phyloP scores from a whole-genome alignment of 2,329 filamentous ascomycete species.

The Fusarium verticillioides region DNA sequence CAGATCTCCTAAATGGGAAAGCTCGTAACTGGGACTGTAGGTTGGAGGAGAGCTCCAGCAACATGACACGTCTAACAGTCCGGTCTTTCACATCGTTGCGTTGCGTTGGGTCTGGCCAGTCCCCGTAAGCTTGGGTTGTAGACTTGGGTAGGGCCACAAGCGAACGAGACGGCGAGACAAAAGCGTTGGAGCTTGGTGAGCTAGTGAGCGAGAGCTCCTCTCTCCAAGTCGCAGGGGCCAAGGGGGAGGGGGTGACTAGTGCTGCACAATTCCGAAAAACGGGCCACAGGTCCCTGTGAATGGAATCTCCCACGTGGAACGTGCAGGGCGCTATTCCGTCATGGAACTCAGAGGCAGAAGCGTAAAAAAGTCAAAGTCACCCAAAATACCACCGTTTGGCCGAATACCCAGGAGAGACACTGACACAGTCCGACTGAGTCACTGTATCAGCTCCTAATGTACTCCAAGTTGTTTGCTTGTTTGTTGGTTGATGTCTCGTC shows the following conservation, averaged over 20 bases:
- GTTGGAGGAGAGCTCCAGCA: constrained; percentile 29
- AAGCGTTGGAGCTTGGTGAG: constrained; percentile 12
- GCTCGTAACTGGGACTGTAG: constrained; percentile 12
- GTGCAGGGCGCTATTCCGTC: constrained; percentile 45
- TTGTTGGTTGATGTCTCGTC: neutral
- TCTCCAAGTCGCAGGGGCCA: neutral
- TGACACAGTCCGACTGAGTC: constrained; percentile 23
- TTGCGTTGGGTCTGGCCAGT: neutral
- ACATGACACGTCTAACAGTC: constrained; percentile 22
- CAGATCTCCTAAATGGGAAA: constrained; percentile 20
- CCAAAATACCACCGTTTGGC: constrained; percentile 39
- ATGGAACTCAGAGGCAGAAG: constrained; percentile 26
- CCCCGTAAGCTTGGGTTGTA: constrained; percentile 3
- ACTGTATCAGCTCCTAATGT: neutral
- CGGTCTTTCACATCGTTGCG: constrained; percentile 10
- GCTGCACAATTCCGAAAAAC: constrained; percentile 46
- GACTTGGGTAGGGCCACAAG: constrained; percentile 30
- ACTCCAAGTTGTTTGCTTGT: neutral
- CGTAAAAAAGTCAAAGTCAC: constrained; percentile 37
- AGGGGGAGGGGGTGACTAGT: constrained; percentile 34
- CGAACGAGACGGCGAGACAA: constrained; percentile 9
- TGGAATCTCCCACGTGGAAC: constrained; percentile 47
- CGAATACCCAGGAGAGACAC: constrained; percentile 18
- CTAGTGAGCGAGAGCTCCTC: constrained; percentile 8
- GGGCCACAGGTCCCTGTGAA: constrained; percentile 30